phyloP scores from a whole-genome alignment of 176 grass and related monocot species.

The Hordeum vulgare region DNA sequence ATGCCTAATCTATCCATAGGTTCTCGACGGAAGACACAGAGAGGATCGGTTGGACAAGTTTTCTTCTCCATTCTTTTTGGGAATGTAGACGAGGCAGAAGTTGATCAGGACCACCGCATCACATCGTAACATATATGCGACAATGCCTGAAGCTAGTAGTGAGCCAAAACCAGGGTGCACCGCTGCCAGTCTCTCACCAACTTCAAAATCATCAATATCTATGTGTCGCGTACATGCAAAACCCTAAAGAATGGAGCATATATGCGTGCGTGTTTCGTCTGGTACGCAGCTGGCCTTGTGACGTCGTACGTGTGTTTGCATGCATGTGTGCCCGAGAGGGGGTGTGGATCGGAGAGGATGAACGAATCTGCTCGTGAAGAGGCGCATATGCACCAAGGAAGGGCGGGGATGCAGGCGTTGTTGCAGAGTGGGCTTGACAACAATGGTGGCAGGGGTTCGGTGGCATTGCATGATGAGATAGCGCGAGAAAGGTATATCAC shows the following conservation, averaged over 20 bases:
- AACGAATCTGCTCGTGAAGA: slow-evolving; percentile 34
- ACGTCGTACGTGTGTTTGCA: neutral
- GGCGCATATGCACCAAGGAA: neutral
- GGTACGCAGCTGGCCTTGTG: neutral
- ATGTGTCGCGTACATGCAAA: neutral
- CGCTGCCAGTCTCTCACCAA: neutral
- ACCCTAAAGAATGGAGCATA: neutral
- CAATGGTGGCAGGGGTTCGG: neutral
- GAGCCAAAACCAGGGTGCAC: neutral
- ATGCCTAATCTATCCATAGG: neutral
- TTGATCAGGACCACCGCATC: slow-evolving; percentile 3
- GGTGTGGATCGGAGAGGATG: neutral
- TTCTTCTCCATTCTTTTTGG: neutral
- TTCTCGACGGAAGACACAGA: slow-evolving; percentile 1
- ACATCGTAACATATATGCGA: neutral
- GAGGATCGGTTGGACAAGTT: neutral
- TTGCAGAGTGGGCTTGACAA: slow-evolving; percentile 19
- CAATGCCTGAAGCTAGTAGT: neutral
- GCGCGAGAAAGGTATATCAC: slow-evolving; percentile 12
- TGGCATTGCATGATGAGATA: neutral
- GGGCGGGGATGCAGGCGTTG: neutral
- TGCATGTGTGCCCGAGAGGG: neutral
- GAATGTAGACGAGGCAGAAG: neutral
- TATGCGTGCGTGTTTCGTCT: neutral
- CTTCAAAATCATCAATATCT: neutral